Evolutionary conservation across 2,329 filamentous ascomycete genomes (phyloP).

Genomic region (Colletotrichum scovillei): DNA sequence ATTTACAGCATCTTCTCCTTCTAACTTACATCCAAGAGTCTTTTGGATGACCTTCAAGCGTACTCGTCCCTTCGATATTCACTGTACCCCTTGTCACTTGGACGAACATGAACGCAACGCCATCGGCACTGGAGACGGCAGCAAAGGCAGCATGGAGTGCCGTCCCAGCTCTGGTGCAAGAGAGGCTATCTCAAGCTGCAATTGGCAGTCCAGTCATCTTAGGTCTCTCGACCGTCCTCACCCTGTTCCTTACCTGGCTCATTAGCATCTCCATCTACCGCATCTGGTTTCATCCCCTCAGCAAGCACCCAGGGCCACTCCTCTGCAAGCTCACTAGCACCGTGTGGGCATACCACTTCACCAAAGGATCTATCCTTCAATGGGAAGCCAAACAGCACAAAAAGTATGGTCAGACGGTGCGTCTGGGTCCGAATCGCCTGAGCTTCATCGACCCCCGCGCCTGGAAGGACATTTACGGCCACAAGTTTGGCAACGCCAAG

Average conservation of each 20-base stretch:
- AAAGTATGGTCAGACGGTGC: constrained; percentile 31
- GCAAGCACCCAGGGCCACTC: constrained; percentile 41
- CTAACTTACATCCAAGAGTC: background rate
- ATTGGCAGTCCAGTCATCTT: background rate
- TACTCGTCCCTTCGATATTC: background rate
- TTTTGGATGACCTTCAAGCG: background rate
- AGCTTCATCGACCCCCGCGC: constrained; percentile 34
- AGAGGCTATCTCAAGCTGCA: background rate
- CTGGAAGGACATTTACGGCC: constrained; percentile 37
- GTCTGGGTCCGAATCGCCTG: constrained; percentile 37
- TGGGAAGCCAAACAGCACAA: constrained; percentile 15
- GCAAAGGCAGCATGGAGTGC: background rate
- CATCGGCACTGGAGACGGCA: background rate
- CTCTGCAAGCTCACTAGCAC: background rate
- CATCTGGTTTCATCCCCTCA: constrained; percentile 46
- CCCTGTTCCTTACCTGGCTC: background rate
- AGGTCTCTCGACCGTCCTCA: background rate
- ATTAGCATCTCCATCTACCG: constrained; percentile 39
- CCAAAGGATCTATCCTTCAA: constrained; percentile 6
- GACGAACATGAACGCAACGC: background rate
- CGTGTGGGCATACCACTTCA: constrained; percentile 14
- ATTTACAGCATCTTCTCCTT: background rate
- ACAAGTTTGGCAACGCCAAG: background rate
- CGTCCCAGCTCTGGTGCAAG: background rate
- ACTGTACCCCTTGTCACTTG: background rate